Evolutionary conservation across 1,284 basidiomycete genomes (phyloP).

Genomic region (Cryptococcus hybrid): DNA sequence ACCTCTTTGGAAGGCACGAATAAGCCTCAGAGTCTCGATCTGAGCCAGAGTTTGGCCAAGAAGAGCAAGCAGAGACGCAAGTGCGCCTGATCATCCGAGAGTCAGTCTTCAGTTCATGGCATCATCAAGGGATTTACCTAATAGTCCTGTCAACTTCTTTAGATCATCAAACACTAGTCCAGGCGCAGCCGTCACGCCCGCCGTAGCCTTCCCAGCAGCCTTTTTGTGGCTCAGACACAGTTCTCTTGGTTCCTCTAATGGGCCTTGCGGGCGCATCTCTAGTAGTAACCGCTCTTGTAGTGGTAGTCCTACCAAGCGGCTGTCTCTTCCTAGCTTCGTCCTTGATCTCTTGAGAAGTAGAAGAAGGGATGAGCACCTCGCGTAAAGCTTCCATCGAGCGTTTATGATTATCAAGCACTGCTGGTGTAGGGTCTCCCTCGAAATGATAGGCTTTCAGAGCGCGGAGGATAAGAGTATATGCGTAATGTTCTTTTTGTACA

Average conservation of each 20-base stretch:
- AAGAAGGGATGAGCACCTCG: conserved; percentile 25
- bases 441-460: conserved; percentile 32
- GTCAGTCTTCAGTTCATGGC: conserved; percentile 55
- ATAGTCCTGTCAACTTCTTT: conserved; percentile 54
- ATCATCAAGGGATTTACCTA: conserved; percentile 60
- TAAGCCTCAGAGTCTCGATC: conserved; percentile 54
- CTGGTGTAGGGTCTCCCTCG: conserved; percentile 12
- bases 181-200: conserved; percentile 9
- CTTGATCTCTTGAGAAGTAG: not conserved
- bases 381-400: conserved; percentile 24
- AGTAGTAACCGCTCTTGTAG: conserved; percentile 11
- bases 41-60: conserved; percentile 54
- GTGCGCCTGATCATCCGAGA: conserved; percentile 60
- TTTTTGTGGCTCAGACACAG: conserved; percentile 19
- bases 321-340: conserved; percentile 5
- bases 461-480: conserved; percentile 17
- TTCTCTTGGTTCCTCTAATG: conserved; percentile 7
- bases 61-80: conserved; percentile 66
- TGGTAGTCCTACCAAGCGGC: conserved; percentile 20
- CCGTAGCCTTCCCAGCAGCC: not conserved
- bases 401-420: conserved; percentile 14
- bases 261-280: conserved; percentile 1
- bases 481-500: conserved; percentile 27
- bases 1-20: conserved; percentile 58
- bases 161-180: conserved; percentile 55